Evolutionary conservation across 805 yeast genomes (phyloP), one percentile per base, ranked within the genome.

Genomic region (Schwanniomyces vanrijiae): DNA sequence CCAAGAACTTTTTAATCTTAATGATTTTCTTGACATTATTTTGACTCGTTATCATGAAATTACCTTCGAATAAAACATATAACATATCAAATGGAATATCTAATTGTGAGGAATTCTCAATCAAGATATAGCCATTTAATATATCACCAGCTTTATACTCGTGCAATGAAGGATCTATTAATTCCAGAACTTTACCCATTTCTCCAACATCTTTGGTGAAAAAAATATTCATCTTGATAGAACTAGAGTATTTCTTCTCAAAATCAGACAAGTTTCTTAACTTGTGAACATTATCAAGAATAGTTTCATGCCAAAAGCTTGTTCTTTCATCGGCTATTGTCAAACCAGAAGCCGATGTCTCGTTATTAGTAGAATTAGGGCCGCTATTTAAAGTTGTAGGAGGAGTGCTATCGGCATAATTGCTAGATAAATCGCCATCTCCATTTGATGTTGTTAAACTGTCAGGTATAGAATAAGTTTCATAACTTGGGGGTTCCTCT

Each of bases 121-220:
- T 66, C 0, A 61, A 52, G 6, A 77, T 64, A 54, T 76, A 80
- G 0, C 92, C 92, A 55, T 80, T 76, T 11, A 86, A 69, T 18
- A 72, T 71, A 57, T 85, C 90, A n/a, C 89, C 89, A 10, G 84
- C 83, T 16, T 79, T 79, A 57, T 78, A 86, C 59, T 83, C 88
- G 51, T 53, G 61, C 20, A 58, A 46, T 46, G 64, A 60, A 6
- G 66, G 64, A 44, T 69, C 67, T 5, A 71, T 62, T 21, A 53
- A 48, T 26, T 54, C 61, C 4, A 71, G 71, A 1, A 33, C 45
- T 43, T 55, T 51, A 5, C 68, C 68, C 2, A 51, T 22, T 37
- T 60, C 53, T 20, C 73, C 65, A 14, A 69, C 61, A 10, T 68
- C 66, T 40, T 65, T 63, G 3, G 75, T 72, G 52, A 69, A 71